Base-by-base conservation (phyloP, 116 monocot species). In the Phalaenopsis hybrid region DNA sequence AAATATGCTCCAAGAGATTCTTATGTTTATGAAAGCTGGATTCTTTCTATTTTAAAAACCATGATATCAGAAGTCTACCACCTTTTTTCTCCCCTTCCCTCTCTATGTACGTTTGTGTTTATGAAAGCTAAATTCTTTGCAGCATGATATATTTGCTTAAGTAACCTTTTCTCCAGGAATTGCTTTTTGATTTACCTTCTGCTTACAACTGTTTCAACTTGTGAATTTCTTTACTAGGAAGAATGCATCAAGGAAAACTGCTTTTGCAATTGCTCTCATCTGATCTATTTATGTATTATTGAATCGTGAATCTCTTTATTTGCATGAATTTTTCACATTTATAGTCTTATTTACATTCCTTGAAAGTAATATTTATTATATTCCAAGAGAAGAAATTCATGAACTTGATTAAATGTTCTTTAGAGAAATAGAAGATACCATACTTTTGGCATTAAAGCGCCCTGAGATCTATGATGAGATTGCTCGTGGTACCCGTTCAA, bases 381-480 rank as follows among this genome's bases (percentile, higher is more conserved):
- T 41, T 72, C 16, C 5, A 9, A 13, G 72, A 25, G 9, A 3
- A 11, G 9, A 67, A 75, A 75, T 75, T 78, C 21, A 75, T 75
- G 46, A 45, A 46, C 41, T 16, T 6, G 20, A 75, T 75, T 20
- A 75, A 75, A 51, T 3, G 17, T 23, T 70, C 79, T 80, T n/a
- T 67, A 94, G 97, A 82, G 94, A 94, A 84, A 93, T 97, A 86
- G 97, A 97, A 84, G 94, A 97, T 50, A 94, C 91, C 0, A 86
- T 97, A 74, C 88, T 97, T 52, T 84, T 94, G 86, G 90, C 97
- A 59, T 78, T 97, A 65, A 90, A 89, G 61, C 90, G 84, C 67
- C 97, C 97, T 79, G 91, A 97, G 69, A 79, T 97, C 67, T 97
- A 97, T 89, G 94, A 98, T 88, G 92, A 93, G 10, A 93, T 98